These are phyloP conservation scores for Wickerhamomyces sp. DNA, from an alignment of 1,139 yeast genomes.

Conservation along the genomic window DNA sequence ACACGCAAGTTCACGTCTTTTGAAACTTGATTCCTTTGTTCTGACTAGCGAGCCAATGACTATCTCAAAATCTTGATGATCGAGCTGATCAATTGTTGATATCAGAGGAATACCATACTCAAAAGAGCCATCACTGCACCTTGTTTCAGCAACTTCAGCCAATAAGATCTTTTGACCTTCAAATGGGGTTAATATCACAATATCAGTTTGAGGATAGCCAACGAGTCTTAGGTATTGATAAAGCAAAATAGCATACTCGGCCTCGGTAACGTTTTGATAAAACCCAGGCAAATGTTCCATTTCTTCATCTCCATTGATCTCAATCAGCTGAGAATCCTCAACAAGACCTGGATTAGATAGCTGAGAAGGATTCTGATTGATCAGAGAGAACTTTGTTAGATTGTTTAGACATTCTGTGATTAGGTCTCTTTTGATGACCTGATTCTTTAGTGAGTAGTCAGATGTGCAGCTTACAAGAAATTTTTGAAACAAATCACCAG, in stretches of 20 bases:
- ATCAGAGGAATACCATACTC: neutral
- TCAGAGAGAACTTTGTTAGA: neutral
- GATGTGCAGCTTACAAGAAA: neutral
- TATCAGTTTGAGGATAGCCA: slow-evolving; percentile 37
- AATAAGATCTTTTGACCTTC: slow-evolving; percentile 29
- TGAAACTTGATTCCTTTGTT: neutral
- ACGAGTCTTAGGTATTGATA: slow-evolving; percentile 43
- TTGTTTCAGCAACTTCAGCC: slow-evolving; percentile 8
- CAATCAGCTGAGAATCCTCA: slow-evolving; percentile 33
- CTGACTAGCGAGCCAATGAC: slow-evolving; percentile 5
- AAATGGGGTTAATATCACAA: slow-evolving; percentile 40
- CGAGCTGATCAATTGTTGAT: slow-evolving; percentile 2
- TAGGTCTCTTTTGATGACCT: neutral
- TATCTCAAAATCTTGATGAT: slow-evolving; percentile 3
- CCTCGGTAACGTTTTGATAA: slow-evolving; percentile 45
- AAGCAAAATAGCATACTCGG: slow-evolving; percentile 45
- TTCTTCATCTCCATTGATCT: slow-evolving; percentile 30
- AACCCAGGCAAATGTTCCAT: slow-evolving; percentile 25
- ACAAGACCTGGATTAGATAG: slow-evolving; percentile 39
- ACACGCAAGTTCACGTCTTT: neutral
- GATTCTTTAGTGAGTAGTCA: neutral
- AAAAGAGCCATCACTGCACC: neutral
- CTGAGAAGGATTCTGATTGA: neutral
- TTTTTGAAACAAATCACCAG: slow-evolving; percentile 5
- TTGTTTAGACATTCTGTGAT: neutral